Base-by-base conservation (phyloP, 2,329 filamentous ascomycete genomes). In the Xylariaceae sp. region DNA sequence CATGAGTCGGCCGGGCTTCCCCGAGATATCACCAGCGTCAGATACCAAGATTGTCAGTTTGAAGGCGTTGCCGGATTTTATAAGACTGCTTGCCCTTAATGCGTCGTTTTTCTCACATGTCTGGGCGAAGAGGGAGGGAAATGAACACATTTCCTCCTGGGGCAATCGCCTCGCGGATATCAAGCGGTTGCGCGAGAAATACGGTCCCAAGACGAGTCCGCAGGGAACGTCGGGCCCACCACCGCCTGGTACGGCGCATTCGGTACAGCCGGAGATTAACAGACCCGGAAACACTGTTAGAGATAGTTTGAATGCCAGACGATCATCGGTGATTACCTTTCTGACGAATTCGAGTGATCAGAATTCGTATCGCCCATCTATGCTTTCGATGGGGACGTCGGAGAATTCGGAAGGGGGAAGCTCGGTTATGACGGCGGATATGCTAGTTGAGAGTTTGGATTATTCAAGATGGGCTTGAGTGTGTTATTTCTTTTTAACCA, bases 91-190 rank as follows among this genome's bases (percentile, higher is more conserved):
- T 19, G 90, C 92, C 0, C 81, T 99, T 59, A 97, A 96, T 67
- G 91, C 94, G 0, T 95, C 89, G 11, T 89, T 97, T 6, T 96
- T 97, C 70, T 90, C 88, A 1, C 81, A 87, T 44, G 91, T 96
- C n/a, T 96, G 92, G 90, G 82, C 83, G 46, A 85, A 83, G 65
- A 80, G 85, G 46, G 82, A 87, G 60, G 87, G 86, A 4, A 87
- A 87, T 54, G 91, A 95, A 69, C 86, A 95, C 66, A 80, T 94
- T 32, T 94, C 90, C 8, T 89, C 89, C 6, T 97, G 94, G 94
- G 85, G 90, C 55, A 89, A 87, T 64, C 85, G 94, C 47, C 80
- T 97, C 9, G 83, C 88, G 47, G 88, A 92, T 68, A 95, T 99
- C 68, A 87, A 87, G 68, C 81, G 84, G 44, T 79, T 99, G 48